Evolutionary conservation across 129 eudicot species (phyloP).

Genomic region (Saussurea involucrata): DNA sequence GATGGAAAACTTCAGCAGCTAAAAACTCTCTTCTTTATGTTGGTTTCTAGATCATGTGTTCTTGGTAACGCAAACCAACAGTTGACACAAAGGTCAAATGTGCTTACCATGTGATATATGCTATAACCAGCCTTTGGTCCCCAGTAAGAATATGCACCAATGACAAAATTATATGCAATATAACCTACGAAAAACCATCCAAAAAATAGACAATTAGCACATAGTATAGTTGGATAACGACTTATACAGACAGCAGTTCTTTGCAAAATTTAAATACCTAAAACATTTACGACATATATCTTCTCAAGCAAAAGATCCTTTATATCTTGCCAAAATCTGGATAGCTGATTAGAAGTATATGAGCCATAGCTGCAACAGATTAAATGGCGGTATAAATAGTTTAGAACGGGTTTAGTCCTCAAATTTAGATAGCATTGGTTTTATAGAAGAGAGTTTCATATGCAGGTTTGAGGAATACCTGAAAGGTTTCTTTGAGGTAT

Average conservation of each 20-base stretch:
- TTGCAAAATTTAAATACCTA: slow-evolving; percentile 43
- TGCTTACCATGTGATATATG: slow-evolving; percentile 83
- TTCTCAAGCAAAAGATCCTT: slow-evolving; percentile 65
- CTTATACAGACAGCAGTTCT: not conserved
- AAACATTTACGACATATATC: slow-evolving; percentile 69
- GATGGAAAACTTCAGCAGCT: not conserved
- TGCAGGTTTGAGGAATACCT: slow-evolving; percentile 29
- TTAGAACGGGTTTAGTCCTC: slow-evolving; percentile 11
- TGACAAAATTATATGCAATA: slow-evolving; percentile 82
- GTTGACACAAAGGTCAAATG: not conserved
- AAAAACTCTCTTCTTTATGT: not conserved
- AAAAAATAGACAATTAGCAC: slow-evolving; percentile 9
- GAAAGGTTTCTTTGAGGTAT: slow-evolving; percentile 31
- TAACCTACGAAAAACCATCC: slow-evolving; percentile 55
- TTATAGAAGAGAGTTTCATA: not conserved
- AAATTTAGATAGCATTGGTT: slow-evolving; percentile 5
- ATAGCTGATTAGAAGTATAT: slow-evolving; percentile 25
- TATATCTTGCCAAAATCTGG: slow-evolving; percentile 57
- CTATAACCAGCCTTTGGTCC: slow-evolving; percentile 96
- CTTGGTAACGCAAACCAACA: not conserved
- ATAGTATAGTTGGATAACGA: not conserved
- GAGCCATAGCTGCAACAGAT: slow-evolving; percentile 41
- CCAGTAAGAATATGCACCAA: slow-evolving; percentile 98
- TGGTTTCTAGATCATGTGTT: not conserved
- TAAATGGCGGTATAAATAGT: not conserved